Base-by-base conservation (phyloP, 208 protist genomes). In the Trypanosoma vivax region DNA sequence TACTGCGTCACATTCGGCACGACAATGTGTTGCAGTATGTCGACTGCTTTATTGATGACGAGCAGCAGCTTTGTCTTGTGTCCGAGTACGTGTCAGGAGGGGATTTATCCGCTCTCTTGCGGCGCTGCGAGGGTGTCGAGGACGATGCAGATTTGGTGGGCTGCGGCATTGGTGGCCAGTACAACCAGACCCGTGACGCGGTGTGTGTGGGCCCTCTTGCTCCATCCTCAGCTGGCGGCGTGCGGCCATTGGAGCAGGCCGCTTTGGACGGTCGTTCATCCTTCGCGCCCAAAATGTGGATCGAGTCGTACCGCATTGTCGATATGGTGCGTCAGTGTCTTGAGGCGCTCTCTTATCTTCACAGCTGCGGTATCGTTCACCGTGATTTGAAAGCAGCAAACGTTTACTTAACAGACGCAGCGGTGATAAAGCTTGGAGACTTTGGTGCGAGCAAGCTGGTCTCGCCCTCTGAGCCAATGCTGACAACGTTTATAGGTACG, bases 301-400 rank as follows among this genome's bases (percentile, higher is more conserved):
- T 93, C 4, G 76, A 84, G 37, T 88, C 82, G 1, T 91, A 85
- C 23, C 55, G 77, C 9, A 81, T 90, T 28, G 72, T 58, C 0
- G 76, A 92, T 70, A 77, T 82, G 13, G 57, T 77, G 31, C 73
- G 65, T 18, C 89, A 97, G 61, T 77, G 78, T 39, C 76, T 94
- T 10, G 79, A 86, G 19, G 92, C 65, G 1, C 60, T 97, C 2
- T 68, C 68, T 4, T 93, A 96, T 60, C 62, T 96, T 39, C 90
- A 96, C 60, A 61, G 62, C n/a, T 60, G 73, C 21, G 51, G 49
- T 43, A 88, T 97, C 33, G 38, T 96, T 16, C 93, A 97, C 62
- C 79, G 93, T 31, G 93, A 97, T 58, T 81, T 97, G 42, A 97
- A 97, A 59, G 77, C 93, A 1, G 76, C 80, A 1, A 97, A 97